These are phyloP conservation scores for Cercospora sojina DNA, from an alignment of 2,329 filamentous ascomycete genomes.

Conservation along the genomic window DNA sequence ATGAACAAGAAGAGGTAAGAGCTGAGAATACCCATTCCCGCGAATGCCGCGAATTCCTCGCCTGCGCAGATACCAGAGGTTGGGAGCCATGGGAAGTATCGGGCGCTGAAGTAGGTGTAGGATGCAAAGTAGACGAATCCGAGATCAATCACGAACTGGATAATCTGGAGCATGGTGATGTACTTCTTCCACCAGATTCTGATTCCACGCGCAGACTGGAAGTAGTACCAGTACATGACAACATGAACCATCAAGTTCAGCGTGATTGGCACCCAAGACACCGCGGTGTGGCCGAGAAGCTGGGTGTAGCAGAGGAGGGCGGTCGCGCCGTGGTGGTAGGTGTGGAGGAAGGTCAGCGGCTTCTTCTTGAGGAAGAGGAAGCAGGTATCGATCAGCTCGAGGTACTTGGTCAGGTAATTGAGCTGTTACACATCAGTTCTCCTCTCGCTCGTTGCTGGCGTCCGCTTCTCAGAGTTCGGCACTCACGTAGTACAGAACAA, in stretches of 20 bases:
- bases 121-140: constrained; percentile 98
- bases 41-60: constrained; percentile 93
- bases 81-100: constrained; percentile 82
- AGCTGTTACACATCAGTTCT: constrained; percentile 56
- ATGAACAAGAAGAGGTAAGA: constrained; percentile 98
- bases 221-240: constrained; percentile 99
- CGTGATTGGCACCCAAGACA: constrained; percentile 91
- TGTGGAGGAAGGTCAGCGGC: constrained; percentile 97
- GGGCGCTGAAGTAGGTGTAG: constrained; percentile 96
- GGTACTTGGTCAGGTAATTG: constrained; percentile 97
- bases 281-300: constrained; percentile 85
- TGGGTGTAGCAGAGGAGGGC: constrained; percentile 98
- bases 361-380: constrained; percentile 99
- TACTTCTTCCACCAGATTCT: constrained; percentile 99
- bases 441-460: not conserved
- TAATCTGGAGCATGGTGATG: constrained; percentile 96
- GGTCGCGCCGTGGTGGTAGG: constrained; percentile 96
- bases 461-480: not conserved
- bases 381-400: constrained; percentile 91
- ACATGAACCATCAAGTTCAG: constrained; percentile 94
- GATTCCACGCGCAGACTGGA: constrained; percentile 94
- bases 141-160: constrained; percentile 95
- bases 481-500: constrained; percentile 94
- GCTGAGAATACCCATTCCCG: constrained; percentile 86
- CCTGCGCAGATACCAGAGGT: constrained; percentile 84